Percentiles rank a stretch among this genome's conserved stretches.
These are phyloP conservation scores for Karstenula rhodostoma DNA, from an alignment of 2,329 filamentous ascomycete genomes.

Conservation along the genomic window DNA sequence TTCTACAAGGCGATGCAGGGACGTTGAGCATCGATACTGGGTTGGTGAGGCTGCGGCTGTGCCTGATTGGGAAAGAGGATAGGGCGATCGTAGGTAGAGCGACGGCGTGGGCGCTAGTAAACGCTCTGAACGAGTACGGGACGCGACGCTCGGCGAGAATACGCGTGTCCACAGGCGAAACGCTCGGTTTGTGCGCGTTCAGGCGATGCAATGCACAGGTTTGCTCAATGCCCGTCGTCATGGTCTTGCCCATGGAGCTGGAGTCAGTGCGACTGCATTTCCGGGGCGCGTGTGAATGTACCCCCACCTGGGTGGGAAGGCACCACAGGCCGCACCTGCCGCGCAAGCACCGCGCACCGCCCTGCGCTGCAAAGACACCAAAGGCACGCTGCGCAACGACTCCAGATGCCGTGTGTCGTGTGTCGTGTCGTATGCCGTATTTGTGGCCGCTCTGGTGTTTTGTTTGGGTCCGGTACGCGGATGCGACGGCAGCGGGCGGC, in stretches of 20 bases:
- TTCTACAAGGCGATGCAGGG: slow-evolving; percentile 33
- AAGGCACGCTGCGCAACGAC: background rate
- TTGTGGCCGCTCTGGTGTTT: too few relatives aligned
- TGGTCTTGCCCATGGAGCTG: background rate
- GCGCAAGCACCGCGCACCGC: background rate
- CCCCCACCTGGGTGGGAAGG: background rate
- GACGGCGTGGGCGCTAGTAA: background rate
- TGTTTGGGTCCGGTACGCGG: slow-evolving; percentile 1
- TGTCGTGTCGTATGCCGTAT: background rate
- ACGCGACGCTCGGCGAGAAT: background rate
- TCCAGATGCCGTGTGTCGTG: background rate
- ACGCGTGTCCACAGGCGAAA: background rate
- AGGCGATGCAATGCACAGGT: too few relatives aligned
- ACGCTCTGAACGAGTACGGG: background rate
- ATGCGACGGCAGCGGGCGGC: slow-evolving; percentile 13
- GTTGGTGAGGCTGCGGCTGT: background rate
- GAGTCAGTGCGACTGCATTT: background rate
- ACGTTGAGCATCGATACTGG: slow-evolving; percentile 1
- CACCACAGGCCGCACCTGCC: background rate
- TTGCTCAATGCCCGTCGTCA: background rate
- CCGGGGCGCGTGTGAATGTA: background rate
- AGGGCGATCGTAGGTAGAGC: slow-evolving; percentile 5
- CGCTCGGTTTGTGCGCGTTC: background rate
- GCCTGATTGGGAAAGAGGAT: slow-evolving; percentile 5
- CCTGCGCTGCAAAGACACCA: background rate